Percentiles rank a stretch among this genome's conserved stretches.
These are phyloP conservation scores for Diaporthe eres DNA, from an alignment of 2,329 filamentous ascomycete species.

Conservation along the genomic window DNA sequence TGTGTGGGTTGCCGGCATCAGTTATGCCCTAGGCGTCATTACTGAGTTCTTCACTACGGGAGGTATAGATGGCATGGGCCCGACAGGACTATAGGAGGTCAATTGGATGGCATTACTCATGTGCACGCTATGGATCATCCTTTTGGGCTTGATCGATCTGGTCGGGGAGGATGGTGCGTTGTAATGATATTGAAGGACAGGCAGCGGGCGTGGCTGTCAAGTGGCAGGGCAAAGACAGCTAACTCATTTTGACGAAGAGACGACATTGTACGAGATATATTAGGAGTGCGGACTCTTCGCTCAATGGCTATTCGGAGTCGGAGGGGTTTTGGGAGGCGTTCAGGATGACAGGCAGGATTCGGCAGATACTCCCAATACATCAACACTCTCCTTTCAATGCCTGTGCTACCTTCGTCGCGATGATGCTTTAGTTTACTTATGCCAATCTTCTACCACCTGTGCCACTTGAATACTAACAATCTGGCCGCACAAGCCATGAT, in stretches of 20 bases:
- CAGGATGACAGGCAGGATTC: not conserved
- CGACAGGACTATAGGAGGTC: constrained; percentile 43
- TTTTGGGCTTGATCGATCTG: not conserved
- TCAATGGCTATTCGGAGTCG: constrained; percentile 5
- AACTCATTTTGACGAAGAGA: not conserved
- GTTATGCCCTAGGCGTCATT: constrained; percentile 72
- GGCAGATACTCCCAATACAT: constrained; percentile 36
- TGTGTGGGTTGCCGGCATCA: constrained; percentile 66
- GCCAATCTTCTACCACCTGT: not conserved
- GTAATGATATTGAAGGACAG: not conserved
- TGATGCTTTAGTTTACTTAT: not conserved
- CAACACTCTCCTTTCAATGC: constrained; percentile 19
- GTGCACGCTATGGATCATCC: not conserved
- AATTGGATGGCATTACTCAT: not conserved
- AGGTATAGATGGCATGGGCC: constrained; percentile 58
- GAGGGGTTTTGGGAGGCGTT: constrained; percentile 5
- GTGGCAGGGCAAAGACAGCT: not conserved
- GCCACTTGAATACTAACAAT: not conserved
- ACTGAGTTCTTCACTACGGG: constrained; percentile 69
- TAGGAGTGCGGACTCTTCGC: not conserved
- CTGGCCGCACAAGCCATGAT: not conserved
- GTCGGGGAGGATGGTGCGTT: no score
- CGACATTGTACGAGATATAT: constrained; percentile 9
- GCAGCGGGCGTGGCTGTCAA: no score
- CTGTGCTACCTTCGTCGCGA: not conserved